These are phyloP conservation scores for Plicaturopsis crispa DNA, from an alignment of 768 basidiomycete genomes.

Conservation along the genomic window DNA sequence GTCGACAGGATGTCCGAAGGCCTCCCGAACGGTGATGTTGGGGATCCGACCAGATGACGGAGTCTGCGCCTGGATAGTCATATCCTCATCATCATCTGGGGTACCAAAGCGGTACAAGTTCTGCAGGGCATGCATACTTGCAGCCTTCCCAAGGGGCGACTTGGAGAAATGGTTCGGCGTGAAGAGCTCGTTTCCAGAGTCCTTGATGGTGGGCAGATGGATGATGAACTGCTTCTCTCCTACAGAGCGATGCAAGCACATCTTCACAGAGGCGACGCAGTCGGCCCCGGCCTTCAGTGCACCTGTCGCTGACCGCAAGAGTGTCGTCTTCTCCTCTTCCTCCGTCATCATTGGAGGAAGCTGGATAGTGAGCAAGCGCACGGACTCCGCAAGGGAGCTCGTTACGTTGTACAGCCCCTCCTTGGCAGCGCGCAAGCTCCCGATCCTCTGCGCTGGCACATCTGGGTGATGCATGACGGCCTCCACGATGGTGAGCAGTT, in stretches of 20 bases:
- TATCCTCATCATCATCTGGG: constrained; percentile 50
- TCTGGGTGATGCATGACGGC: constrained; percentile 75
- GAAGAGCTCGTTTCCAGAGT: constrained; percentile 34
- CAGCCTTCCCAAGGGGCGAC: constrained; percentile 23
- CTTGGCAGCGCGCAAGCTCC: constrained; percentile 62
- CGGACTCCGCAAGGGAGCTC: constrained; percentile 80
- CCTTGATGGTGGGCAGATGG: constrained; percentile 46
- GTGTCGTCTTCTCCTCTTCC: constrained; percentile 72
- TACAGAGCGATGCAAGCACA: constrained; percentile 61
- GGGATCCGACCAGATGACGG: constrained; percentile 43
- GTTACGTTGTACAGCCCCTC: constrained; percentile 81
- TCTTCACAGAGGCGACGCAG: constrained; percentile 80
- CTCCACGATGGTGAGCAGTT: constrained; percentile 86
- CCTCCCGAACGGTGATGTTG: constrained; percentile 33
- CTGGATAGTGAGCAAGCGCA: constrained; percentile 63
- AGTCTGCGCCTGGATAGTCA: constrained; percentile 47
- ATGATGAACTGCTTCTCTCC: constrained; percentile 60
- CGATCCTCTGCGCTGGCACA: constrained; percentile 54
- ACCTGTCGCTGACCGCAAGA: constrained; percentile 82
- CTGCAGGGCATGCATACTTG: constrained; percentile 29
- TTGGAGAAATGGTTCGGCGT: constrained; percentile 42
- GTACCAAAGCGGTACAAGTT: constrained; percentile 28
- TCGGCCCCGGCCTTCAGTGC: constrained; percentile 85
- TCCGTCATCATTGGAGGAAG: constrained; percentile 46
- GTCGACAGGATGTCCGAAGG: too few relatives aligned